A percentile compares a stretch with the other conserved stretches of the same genome.
These are phyloP conservation scores for Trifolium repens DNA, from an alignment of 306 rosid species.

Conservation along the genomic window DNA sequence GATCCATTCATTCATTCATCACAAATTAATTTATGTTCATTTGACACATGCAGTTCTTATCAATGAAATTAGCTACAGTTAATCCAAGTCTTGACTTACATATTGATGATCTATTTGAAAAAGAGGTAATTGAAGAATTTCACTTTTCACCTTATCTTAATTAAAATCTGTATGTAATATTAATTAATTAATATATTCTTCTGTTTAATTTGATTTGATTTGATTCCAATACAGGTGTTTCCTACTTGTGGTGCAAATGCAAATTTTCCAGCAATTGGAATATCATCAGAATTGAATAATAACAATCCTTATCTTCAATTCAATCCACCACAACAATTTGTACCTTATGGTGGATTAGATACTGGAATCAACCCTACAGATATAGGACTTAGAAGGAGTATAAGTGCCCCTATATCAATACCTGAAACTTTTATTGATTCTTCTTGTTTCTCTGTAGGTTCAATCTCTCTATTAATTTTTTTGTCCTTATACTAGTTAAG, in stretches of 20 bases:
- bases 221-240: constrained; percentile 51
- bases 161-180: neutral
- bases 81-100: constrained; percentile 77
- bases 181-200: constrained; percentile 13
- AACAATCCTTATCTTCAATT: constrained; percentile 53
- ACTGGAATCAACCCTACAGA: constrained; percentile 58
- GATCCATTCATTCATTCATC: neutral
- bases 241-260: constrained; percentile 54
- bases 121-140: constrained; percentile 63
- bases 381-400: constrained; percentile 56
- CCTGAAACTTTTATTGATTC: constrained; percentile 74
- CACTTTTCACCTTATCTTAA: neutral
- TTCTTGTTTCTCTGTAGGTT: constrained; percentile 62
- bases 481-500: neutral
- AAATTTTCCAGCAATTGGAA: constrained; percentile 58
- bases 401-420: constrained; percentile 62
- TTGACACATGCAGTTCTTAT: constrained; percentile 70
- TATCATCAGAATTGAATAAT: constrained; percentile 58
- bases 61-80: constrained; percentile 93
- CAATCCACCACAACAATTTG: constrained; percentile 59
- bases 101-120: constrained; percentile 66
- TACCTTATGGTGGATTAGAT: constrained; percentile 61
- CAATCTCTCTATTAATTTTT: neutral
- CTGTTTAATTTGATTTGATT: neutral
- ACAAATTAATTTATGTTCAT: neutral